Evolutionary conservation across 2,329 filamentous ascomycete genomes (phyloP).

Genomic region (Pseudopyricularia javanii): DNA sequence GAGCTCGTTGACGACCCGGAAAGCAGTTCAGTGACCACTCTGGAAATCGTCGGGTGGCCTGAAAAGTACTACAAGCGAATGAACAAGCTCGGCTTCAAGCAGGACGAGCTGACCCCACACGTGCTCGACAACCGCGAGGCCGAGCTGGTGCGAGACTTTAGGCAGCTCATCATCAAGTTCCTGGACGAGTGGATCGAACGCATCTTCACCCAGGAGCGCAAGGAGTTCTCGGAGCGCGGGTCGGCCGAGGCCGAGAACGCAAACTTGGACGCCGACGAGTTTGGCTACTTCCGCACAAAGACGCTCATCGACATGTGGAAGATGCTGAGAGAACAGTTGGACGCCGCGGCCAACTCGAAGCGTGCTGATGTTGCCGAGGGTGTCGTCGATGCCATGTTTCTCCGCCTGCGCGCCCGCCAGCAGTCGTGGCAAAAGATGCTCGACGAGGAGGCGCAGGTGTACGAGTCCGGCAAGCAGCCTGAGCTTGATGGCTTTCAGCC

Average conservation of each 20-base stretch:
- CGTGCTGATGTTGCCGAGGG: constrained; percentile 87
- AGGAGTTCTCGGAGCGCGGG: constrained; percentile 61
- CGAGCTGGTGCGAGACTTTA: constrained; percentile 87
- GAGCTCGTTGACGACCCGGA: constrained; percentile 73
- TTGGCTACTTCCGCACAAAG: constrained; percentile 84
- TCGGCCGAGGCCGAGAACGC: constrained; percentile 56
- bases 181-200: constrained; percentile 97
- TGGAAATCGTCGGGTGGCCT: constrained; percentile 89
- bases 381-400: constrained; percentile 91
- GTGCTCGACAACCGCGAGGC: constrained; percentile 82
- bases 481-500: constrained; percentile 61
- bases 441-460: constrained; percentile 70
- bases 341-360: constrained; percentile 72
- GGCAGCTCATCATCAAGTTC: constrained; percentile 86
- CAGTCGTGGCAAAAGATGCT: constrained; percentile 78
- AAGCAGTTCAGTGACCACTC: constrained; percentile 73
- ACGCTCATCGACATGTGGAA: constrained; percentile 93
- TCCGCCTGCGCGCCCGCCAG: constrained; percentile 71
- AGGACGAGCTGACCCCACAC: constrained; percentile 69
- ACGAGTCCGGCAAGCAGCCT: constrained; percentile 41
- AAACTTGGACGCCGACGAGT: constrained; percentile 66
- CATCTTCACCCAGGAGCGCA: constrained; percentile 72
- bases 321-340: constrained; percentile 88
- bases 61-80: constrained; percentile 96
- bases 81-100: constrained; percentile 70